A percentile compares a stretch with the other conserved stretches of the same genome.
phyloP scores from a whole-genome alignment of 805 yeast genomes.

The Cyberlindnera saturnus region DNA sequence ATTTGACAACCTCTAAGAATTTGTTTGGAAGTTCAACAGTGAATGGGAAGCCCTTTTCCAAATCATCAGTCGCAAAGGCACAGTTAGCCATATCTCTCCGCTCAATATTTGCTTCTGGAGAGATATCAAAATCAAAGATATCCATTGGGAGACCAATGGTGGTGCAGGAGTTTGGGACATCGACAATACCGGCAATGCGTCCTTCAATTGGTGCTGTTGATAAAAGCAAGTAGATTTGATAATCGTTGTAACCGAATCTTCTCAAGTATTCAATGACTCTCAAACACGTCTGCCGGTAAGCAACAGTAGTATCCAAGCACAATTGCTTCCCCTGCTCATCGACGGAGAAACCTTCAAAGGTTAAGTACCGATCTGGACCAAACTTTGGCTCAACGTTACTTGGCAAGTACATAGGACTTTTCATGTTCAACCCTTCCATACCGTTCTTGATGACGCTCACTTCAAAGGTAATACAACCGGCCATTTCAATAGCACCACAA shows the following conservation, averaged over 20 bases:
- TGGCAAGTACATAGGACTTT: conserved; percentile 41
- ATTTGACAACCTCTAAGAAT: conserved; percentile 2
- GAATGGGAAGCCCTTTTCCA: conserved; percentile 6
- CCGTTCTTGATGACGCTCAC: conserved; percentile 38
- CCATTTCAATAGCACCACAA: conserved; percentile 51
- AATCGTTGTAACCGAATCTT: conserved; percentile 44
- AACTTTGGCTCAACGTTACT: conserved; percentile 43
- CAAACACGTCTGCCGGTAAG: conserved; percentile 44
- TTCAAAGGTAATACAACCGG: conserved; percentile 40
- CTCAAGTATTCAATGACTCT: conserved; percentile 44
- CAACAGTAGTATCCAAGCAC: conserved; percentile 42
- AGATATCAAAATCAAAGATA: conserved; percentile 42
- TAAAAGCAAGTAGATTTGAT: conserved; percentile 40
- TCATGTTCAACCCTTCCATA: conserved; percentile 33
- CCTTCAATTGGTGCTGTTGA: conserved; percentile 47
- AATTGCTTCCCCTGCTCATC: conserved; percentile 42
- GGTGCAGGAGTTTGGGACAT: conserved; percentile 47
- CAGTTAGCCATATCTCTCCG: conserved; percentile 32
- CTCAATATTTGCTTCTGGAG: conserved; percentile 30
- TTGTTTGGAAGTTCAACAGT: conserved; percentile 14
- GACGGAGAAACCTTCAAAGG: conserved; percentile 49
- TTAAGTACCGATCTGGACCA: conserved; percentile 43
- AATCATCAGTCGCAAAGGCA: conserved; percentile 28
- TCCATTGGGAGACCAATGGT: conserved; percentile 47
- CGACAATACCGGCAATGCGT: conserved; percentile 46